These are phyloP conservation scores for Mallotus nudiflorus DNA, from an alignment of 345 rosid species.

Conservation along the genomic window DNA sequence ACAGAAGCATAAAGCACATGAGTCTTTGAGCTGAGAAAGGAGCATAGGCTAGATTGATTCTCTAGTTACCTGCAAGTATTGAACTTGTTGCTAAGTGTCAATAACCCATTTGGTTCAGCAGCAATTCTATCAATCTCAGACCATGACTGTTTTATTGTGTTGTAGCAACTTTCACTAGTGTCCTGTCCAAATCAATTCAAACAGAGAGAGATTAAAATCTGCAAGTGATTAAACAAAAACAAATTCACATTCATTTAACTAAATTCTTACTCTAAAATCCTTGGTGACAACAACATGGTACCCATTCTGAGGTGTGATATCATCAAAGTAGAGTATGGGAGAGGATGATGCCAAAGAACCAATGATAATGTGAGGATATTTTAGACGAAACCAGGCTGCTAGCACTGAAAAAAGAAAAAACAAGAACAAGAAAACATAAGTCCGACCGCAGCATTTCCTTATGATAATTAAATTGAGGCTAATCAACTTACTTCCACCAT, in stretches of 20 bases:
- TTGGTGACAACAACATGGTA: conserved; percentile 23
- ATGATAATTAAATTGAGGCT: not conserved
- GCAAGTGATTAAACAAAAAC: not conserved
- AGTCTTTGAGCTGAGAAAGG: not conserved
- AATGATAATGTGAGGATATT: conserved; percentile 28
- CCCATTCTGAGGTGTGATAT: conserved; percentile 29
- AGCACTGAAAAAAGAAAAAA: conserved; percentile 17
- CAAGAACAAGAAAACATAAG: not conserved
- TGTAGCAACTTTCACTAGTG: conserved; percentile 28
- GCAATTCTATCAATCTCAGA: conserved; percentile 30
- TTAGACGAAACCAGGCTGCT: conserved; percentile 35
- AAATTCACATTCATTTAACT: not conserved
- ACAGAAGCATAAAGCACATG: not conserved
- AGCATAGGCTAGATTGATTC: not conserved
- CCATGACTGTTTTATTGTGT: conserved; percentile 28
- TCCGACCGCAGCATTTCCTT: not conserved
- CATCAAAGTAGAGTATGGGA: conserved; percentile 31
- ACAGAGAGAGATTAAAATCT: not conserved
- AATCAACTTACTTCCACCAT: conserved; percentile 31
- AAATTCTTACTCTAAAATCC: conserved; percentile 25
- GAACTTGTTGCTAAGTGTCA: conserved; percentile 17
- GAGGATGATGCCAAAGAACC: conserved; percentile 37
- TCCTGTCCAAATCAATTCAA: conserved; percentile 10
- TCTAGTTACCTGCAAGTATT: conserved; percentile 21
- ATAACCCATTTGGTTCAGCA: conserved; percentile 16